Evolutionary conservation across 306 rosid genomes (phyloP).

Genomic region (Canavalia ensiformis): DNA sequence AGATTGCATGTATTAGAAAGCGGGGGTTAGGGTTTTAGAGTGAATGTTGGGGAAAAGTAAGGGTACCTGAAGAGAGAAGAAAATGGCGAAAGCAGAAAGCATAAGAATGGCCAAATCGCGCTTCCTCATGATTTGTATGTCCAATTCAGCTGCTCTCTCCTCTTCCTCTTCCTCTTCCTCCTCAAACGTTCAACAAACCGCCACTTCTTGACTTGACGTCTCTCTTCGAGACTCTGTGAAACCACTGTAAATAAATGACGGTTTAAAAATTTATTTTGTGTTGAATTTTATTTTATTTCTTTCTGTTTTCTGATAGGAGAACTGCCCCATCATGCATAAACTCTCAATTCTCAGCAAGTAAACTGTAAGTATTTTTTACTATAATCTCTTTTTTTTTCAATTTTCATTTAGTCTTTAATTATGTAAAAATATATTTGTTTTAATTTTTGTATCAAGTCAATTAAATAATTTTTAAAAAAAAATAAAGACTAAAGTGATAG

Average conservation of each 20-base stretch:
- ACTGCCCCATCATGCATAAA: too few species aligned
- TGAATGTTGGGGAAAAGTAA: not conserved
- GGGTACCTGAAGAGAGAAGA: slow-evolving; percentile 93
- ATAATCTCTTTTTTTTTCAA: too few species aligned
- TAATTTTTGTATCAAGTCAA: too few species aligned
- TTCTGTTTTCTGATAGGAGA: too few species aligned
- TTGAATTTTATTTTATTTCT: too few species aligned
- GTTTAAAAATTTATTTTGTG: too few species aligned
- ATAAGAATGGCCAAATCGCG: slow-evolving; percentile 98
- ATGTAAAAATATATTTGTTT: too few species aligned
- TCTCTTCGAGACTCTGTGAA: not conserved
- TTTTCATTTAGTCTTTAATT: too few species aligned
- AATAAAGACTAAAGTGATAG: too few species aligned
- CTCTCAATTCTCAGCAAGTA: too few species aligned
- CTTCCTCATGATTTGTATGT: slow-evolving; percentile 75
- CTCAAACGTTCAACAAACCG: slow-evolving; percentile 21
- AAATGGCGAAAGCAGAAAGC: slow-evolving; percentile 97
- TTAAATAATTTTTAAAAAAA: too few species aligned
- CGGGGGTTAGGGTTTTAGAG: slow-evolving; percentile 43
- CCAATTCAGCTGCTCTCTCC: slow-evolving; percentile 7
- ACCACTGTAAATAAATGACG: not conserved
- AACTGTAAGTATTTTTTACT: too few species aligned
- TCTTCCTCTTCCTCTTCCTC: slow-evolving; percentile 3
- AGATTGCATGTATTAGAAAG: not conserved
- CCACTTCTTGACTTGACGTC: slow-evolving; percentile 7